Conservation (phyloP, 129 eudicot species). For the Helichrysum umbraculigerum region DNA sequence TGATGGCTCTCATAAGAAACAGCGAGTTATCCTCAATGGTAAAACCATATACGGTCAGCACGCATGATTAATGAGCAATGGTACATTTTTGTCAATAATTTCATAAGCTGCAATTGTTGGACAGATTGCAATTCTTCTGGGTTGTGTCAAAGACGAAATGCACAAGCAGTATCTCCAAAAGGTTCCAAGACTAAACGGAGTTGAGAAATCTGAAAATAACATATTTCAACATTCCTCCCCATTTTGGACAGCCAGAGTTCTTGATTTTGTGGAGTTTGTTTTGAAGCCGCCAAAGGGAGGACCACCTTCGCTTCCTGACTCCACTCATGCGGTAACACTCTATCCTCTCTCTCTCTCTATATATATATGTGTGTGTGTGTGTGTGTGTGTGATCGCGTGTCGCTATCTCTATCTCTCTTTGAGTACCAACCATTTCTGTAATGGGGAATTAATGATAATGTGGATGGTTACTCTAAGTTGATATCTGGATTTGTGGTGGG, state of each 20-base stretch:
- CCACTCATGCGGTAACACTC: slow-evolving; percentile 68
- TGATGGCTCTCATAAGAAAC: slow-evolving; percentile 63
- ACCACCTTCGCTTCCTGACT: slow-evolving; percentile 87
- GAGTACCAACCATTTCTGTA: background rate
- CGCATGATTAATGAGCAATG: slow-evolving; percentile 20
- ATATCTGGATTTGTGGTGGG: background rate
- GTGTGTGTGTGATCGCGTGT: no score
- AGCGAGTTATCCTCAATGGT: slow-evolving; percentile 90
- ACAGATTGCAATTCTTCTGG: slow-evolving; percentile 85
- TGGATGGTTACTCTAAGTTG: slow-evolving; percentile 4
- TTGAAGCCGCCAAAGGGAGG: slow-evolving; percentile 88
- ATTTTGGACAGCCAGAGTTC: slow-evolving; percentile 62
- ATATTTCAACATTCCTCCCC: slow-evolving; percentile 32
- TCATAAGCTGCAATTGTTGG: slow-evolving; percentile 19
- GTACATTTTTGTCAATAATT: background rate
- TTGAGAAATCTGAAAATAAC: slow-evolving; percentile 27
- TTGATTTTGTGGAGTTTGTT: slow-evolving; percentile 78
- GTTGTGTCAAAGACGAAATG: slow-evolving; percentile 72
- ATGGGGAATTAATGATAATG: background rate
- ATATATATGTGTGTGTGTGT: no score
- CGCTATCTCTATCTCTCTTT: no score
- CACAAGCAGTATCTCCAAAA: slow-evolving; percentile 42
- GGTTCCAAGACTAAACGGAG: slow-evolving; percentile 34
- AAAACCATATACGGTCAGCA: slow-evolving; percentile 27
- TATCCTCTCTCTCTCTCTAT: background rate